Evolutionary conservation across 1,284 basidiomycete species (phyloP).

Genomic region (Cutaneotrichosporon dermatis): DNA sequence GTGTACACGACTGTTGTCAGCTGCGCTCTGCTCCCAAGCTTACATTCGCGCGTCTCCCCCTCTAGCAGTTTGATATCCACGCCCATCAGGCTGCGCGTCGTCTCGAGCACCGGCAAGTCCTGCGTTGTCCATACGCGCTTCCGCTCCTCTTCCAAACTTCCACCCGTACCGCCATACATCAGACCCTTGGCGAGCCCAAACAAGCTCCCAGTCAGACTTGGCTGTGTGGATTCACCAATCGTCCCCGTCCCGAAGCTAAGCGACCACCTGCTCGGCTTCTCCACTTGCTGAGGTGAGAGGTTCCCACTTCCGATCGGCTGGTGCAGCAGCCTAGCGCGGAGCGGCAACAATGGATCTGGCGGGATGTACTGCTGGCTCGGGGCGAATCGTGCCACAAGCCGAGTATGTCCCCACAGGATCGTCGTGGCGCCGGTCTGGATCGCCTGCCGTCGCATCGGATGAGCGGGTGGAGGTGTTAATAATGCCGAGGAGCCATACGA

Average conservation of each 20-base stretch:
- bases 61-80: slow-evolving; percentile 44
- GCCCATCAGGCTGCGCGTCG: slow-evolving; percentile 39
- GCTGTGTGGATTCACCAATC: slow-evolving; percentile 39
- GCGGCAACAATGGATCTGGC: slow-evolving; percentile 48
- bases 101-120: slow-evolving; percentile 48
- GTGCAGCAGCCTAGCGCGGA: slow-evolving; percentile 44
- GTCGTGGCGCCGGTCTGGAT: slow-evolving; percentile 34
- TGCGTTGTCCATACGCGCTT: slow-evolving; percentile 47
- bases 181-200: slow-evolving; percentile 47
- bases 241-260: slow-evolving; percentile 45
- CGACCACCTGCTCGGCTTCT: slow-evolving; percentile 32
- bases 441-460: slow-evolving; percentile 24
- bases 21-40: slow-evolving; percentile 11
- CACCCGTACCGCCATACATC: slow-evolving; percentile 37
- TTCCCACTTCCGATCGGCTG: slow-evolving; percentile 48
- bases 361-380: slow-evolving; percentile 48
- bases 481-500: slow-evolving; percentile 26
- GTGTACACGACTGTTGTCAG: slow-evolving; percentile 65
- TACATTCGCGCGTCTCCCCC: slow-evolving; percentile 41
- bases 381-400: slow-evolving; percentile 43
- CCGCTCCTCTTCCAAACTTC: slow-evolving; percentile 47
- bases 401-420: slow-evolving; percentile 47
- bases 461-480: slow-evolving; percentile 25
- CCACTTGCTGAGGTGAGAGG: slow-evolving; percentile 28
- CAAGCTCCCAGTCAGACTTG: slow-evolving; percentile 47